Percentiles rank a stretch among this genome's conserved stretches.
Conservation (phyloP, 2,329 filamentous ascomycete species). For the Nigrospora osmanthi region DNA sequence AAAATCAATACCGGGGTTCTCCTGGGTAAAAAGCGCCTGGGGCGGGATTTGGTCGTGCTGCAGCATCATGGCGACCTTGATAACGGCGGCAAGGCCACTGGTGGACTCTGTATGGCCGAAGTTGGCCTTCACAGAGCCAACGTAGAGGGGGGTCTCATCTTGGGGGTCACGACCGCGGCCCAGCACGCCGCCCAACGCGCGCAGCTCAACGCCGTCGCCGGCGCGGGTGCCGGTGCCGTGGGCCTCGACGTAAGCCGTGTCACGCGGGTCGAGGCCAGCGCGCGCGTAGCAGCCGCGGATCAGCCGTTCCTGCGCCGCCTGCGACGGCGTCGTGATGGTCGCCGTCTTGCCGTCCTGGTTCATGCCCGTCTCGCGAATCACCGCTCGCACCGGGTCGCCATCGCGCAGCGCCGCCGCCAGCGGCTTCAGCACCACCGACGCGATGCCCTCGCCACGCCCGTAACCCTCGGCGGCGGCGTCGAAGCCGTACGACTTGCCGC, state of each 20-base stretch:
- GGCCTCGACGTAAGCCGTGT: slow-evolving; percentile 4
- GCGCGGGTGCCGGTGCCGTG: slow-evolving; percentile 4
- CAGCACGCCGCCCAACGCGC: not conserved
- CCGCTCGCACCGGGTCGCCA: slow-evolving; percentile 23
- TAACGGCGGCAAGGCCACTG: slow-evolving; percentile 41
- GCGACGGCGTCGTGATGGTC: slow-evolving; percentile 2
- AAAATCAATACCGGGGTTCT: not conserved
- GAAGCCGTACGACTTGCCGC: slow-evolving; percentile 14
- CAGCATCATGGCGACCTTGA: slow-evolving; percentile 40
- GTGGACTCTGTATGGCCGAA: slow-evolving; percentile 45
- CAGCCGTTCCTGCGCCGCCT: not conserved
- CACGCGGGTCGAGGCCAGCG: slow-evolving; percentile 1
- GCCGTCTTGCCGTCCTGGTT: slow-evolving; percentile 6
- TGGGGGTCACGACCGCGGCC: no score
- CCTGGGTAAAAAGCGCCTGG: slow-evolving; percentile 4
- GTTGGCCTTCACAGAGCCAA: slow-evolving; percentile 43
- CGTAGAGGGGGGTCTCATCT: slow-evolving; percentile 21
- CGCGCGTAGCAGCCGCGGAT: slow-evolving; percentile 1
- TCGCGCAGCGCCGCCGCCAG: slow-evolving; percentile 31
- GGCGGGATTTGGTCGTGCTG: slow-evolving; percentile 3
- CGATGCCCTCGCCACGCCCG: slow-evolving; percentile 36
- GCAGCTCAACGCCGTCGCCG: slow-evolving; percentile 1
- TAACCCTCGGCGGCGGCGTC: slow-evolving; percentile 36
- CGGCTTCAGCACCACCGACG: slow-evolving; percentile 31
- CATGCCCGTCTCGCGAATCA: slow-evolving; percentile 4